Evolutionary conservation across 1,284 basidiomycete genomes (phyloP).

Genomic region (Ganoderma multipileum): DNA sequence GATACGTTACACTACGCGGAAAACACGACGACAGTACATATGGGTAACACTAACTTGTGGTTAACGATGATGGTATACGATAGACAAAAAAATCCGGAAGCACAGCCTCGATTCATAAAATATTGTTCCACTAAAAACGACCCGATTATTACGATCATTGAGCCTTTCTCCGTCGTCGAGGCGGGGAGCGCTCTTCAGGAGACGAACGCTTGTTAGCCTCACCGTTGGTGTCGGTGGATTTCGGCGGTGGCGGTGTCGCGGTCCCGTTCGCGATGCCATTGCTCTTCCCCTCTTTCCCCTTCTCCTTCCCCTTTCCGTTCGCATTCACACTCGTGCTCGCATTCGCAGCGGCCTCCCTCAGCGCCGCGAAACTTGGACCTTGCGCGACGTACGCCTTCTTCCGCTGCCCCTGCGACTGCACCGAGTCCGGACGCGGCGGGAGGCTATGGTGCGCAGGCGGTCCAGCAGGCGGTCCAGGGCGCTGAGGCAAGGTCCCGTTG

Average conservation of each 20-base stretch:
- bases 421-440: slow-evolving; percentile 13
- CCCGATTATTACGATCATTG: not conserved
- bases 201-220: not conserved
- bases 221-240: not conserved
- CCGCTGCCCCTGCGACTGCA: not conserved
- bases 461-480: not conserved
- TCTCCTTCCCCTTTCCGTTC: not conserved
- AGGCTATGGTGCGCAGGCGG: slow-evolving; percentile 4
- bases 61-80: not conserved
- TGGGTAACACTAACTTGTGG: not conserved
- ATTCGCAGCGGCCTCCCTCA: slow-evolving; percentile 6
- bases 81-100: not conserved
- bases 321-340: not conserved
- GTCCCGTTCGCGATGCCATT: not conserved
- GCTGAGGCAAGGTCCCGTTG: not conserved
- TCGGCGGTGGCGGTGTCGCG: not conserved
- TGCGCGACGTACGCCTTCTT: slow-evolving; percentile 15
- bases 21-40: not conserved
- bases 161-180: slow-evolving; percentile 15
- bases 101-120: not conserved
- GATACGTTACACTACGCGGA: not conserved
- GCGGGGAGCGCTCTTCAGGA: slow-evolving; percentile 8
- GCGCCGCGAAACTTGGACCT: slow-evolving; percentile 16
- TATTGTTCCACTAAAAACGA: not conserved
- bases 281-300: not conserved